phyloP scores from a whole-genome alignment of 129 eudicot genomes.

The Pulicaria dysenterica region DNA sequence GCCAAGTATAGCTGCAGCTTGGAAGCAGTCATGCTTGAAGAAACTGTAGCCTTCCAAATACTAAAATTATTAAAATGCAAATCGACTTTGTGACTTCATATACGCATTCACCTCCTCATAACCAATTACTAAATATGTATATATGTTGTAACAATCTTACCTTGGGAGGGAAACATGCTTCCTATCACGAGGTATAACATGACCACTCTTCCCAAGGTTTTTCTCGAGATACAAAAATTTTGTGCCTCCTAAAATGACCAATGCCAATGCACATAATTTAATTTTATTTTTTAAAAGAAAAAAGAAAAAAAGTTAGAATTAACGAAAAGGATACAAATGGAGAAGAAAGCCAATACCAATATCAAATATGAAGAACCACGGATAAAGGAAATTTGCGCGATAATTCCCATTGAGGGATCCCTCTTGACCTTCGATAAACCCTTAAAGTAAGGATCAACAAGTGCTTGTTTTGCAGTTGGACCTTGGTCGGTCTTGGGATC shows the following conservation, averaged over 20 bases:
- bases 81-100: neutral
- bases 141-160: conserved; percentile 36
- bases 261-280: conserved; percentile 72
- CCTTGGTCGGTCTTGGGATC: conserved; percentile 87
- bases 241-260: conserved; percentile 70
- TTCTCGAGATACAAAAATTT: conserved; percentile 77
- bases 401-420: conserved; percentile 78
- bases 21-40: conserved; percentile 62
- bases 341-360: neutral
- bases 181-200: conserved; percentile 63
- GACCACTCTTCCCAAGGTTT: conserved; percentile 55
- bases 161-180: conserved; percentile 80
- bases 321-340: neutral
- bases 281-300: neutral
- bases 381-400: conserved; percentile 64
- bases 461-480: conserved; percentile 86
- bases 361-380: conserved; percentile 47
- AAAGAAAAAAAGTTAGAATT: conserved; percentile 5
- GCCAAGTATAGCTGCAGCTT: conserved; percentile 59
- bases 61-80: neutral
- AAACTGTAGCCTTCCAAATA: conserved; percentile 62
- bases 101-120: no score
- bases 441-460: conserved; percentile 82
- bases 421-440: conserved; percentile 74
- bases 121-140: no score